Conservation (phyloP, 768 basidiomycete genomes). For the Mycena haematopus region DNA sequence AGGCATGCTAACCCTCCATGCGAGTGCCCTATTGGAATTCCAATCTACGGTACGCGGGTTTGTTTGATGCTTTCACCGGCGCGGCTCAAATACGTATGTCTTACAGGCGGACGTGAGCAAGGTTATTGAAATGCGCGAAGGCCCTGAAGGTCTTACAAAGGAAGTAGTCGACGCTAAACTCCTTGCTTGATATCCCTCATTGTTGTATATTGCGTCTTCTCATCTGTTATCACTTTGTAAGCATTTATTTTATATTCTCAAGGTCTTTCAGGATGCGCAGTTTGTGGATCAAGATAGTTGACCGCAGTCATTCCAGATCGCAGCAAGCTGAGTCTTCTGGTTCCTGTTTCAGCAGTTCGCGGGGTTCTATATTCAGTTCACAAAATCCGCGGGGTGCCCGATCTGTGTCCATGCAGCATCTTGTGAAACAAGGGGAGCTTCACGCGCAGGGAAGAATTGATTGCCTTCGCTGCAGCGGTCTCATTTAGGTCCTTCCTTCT, state of each 20-base stretch:
- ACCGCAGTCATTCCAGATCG: too few relatives aligned
- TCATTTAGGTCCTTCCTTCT: too few relatives aligned
- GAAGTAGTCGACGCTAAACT: slow-evolving; percentile 71
- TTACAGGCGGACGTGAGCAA: slow-evolving; percentile 76
- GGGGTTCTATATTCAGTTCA: too few relatives aligned
- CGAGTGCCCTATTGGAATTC: slow-evolving; percentile 81
- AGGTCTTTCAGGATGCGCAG: slow-evolving; percentile 1
- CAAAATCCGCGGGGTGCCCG: too few relatives aligned
- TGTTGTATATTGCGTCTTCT: background rate
- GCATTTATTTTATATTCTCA: background rate
- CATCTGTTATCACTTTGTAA: background rate
- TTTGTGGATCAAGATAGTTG: background rate
- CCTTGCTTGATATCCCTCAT: slow-evolving; percentile 30
- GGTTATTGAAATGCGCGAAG: slow-evolving; percentile 83
- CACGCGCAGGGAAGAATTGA: too few relatives aligned
- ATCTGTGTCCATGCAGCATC: too few relatives aligned
- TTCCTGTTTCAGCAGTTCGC: too few relatives aligned
- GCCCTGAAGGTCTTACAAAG: slow-evolving; percentile 80
- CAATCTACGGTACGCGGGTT: slow-evolving; percentile 69
- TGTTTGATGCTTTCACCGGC: background rate
- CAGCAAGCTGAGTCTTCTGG: too few relatives aligned
- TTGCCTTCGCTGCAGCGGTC: too few relatives aligned
- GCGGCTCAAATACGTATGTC: background rate
- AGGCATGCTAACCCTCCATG: slow-evolving; percentile 79
- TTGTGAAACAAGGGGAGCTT: too few relatives aligned